phyloP scores from a whole-genome alignment of 495 filamentous ascomycete genomes.

The Daldinia loculata region DNA sequence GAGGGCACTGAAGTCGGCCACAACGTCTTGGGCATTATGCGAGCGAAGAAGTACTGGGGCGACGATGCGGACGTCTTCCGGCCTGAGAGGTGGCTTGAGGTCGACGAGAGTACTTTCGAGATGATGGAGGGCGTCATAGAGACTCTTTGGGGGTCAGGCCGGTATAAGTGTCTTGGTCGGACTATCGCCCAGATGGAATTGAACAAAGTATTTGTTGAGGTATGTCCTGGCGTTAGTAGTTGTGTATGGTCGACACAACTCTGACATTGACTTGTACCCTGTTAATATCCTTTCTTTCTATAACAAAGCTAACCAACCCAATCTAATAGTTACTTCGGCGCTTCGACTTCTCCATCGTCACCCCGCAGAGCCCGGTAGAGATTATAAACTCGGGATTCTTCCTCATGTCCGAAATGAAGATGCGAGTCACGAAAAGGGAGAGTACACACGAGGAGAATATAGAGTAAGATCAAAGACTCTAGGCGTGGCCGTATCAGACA shows the following conservation, averaged over 20 bases:
- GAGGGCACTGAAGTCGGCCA: slow-evolving; percentile 44
- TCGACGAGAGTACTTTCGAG: slow-evolving; percentile 39
- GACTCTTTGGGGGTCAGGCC: slow-evolving; percentile 49
- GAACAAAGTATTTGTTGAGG: slow-evolving; percentile 65
- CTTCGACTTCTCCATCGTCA: slow-evolving; percentile 36
- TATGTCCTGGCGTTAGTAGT: slow-evolving; percentile 34
- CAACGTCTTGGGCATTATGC: slow-evolving; percentile 34
- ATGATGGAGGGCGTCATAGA: slow-evolving; percentile 51
- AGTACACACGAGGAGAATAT: background rate
- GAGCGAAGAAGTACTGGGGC: slow-evolving; percentile 46
- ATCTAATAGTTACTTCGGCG: slow-evolving; percentile 29
- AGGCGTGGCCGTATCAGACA: no score
- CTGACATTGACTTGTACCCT: background rate
- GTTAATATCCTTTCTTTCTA: background rate
- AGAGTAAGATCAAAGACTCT: background rate
- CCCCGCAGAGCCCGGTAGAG: slow-evolving; percentile 30
- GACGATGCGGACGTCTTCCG: slow-evolving; percentile 49
- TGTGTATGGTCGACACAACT: no score
- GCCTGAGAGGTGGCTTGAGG: slow-evolving; percentile 57
- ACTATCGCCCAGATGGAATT: slow-evolving; percentile 53
- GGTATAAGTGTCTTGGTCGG: slow-evolving; percentile 54
- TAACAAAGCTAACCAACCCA: background rate
- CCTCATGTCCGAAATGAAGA: slow-evolving; percentile 35
- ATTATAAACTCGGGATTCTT: slow-evolving; percentile 36
- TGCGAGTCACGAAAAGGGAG: slow-evolving; percentile 34